Conservation (phyloP, 768 basidiomycete genomes). For the Mycena pura region DNA sequence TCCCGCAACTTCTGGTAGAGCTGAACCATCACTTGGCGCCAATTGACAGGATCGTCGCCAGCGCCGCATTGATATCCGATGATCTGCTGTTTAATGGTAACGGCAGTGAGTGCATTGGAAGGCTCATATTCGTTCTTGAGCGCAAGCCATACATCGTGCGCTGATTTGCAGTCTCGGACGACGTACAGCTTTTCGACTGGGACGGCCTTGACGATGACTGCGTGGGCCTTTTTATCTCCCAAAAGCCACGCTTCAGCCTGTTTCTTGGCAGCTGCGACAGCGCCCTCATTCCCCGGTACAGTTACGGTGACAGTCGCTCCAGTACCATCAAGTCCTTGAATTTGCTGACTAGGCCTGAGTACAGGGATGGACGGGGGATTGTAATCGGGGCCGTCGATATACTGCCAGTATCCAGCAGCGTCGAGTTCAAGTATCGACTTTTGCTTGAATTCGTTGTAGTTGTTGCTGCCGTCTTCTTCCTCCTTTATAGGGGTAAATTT, state of each 20-base stretch:
- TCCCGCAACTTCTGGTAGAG: constrained; percentile 1
- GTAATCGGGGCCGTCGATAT: too few species aligned
- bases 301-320: neutral
- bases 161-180: neutral
- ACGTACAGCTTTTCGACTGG: constrained; percentile 2
- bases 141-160: constrained; percentile 1
- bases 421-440: too few species aligned
- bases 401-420: too few species aligned
- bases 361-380: too few species aligned
- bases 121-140: constrained; percentile 12
- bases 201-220: constrained; percentile 8
- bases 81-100: too few species aligned
- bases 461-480: neutral
- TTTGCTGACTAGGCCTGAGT: neutral
- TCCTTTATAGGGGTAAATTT: neutral
- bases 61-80: neutral
- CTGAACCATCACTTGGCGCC: too few species aligned
- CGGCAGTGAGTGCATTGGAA: neutral
- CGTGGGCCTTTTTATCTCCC: neutral
- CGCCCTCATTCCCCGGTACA: too few species aligned
- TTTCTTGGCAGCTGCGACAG: neutral
- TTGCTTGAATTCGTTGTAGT: constrained; percentile 7
- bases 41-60: neutral
- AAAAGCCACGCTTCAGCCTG: neutral
- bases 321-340: neutral